Conservation (phyloP, 2,329 filamentous ascomycete genomes). For the Ophiostoma angusticollis region DNA sequence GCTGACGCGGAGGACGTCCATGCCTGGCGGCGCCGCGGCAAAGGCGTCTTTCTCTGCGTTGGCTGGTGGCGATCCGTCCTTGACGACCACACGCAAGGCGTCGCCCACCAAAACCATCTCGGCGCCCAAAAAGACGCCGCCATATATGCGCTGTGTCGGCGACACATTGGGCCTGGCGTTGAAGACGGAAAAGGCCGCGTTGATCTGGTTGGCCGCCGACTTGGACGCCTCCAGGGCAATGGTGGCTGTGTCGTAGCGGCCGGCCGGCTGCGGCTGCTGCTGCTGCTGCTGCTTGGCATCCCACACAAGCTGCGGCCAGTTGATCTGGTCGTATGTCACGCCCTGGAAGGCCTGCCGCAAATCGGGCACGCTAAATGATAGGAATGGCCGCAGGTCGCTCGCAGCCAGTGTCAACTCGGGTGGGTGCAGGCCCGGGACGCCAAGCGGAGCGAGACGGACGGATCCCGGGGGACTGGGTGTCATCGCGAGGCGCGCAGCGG, state of each 20-base stretch:
- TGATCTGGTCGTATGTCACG: constrained; percentile 17
- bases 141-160: constrained; percentile 15
- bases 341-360: constrained; percentile 16
- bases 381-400: constrained; percentile 23
- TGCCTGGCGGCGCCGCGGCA: constrained; percentile 34
- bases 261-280: not conserved
- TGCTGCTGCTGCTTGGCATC: constrained; percentile 10
- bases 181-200: constrained; percentile 23
- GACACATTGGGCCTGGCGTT: constrained; percentile 16
- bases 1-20: constrained; percentile 20
- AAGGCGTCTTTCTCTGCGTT: constrained; percentile 52
- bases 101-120: constrained; percentile 24
- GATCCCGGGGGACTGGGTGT: constrained; percentile 13
- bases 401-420: constrained; percentile 14
- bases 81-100: constrained; percentile 20
- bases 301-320: constrained; percentile 19
- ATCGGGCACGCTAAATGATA: constrained; percentile 24
- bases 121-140: constrained; percentile 24
- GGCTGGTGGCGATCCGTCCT: not conserved
- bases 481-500: constrained; percentile 9
- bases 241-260: constrained; percentile 4
- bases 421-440: constrained; percentile 14
- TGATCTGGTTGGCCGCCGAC: constrained; percentile 23
- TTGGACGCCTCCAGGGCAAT: constrained; percentile 26
- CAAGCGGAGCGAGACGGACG: constrained; percentile 19